Conservation (phyloP, 129 eudicot genomes). For the Saussurea involucrata region DNA sequence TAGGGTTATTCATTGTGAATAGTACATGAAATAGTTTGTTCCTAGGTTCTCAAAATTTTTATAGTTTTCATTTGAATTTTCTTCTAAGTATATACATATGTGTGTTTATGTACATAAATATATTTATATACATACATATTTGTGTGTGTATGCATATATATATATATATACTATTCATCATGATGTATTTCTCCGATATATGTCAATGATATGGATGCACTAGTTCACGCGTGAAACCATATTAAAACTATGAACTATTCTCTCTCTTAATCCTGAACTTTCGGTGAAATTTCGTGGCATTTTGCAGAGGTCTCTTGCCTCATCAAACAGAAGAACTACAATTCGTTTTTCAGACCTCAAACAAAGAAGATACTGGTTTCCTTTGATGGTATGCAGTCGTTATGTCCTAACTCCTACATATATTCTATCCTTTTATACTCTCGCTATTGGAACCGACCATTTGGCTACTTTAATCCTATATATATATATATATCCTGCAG, state of each 20-base stretch:
- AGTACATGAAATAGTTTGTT: background rate
- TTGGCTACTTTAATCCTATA: background rate
- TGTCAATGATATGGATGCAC: background rate
- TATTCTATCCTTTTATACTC: background rate
- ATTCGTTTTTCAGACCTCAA: conserved; percentile 72
- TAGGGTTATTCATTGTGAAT: background rate
- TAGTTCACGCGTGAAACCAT: background rate
- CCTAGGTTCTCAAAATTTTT: background rate
- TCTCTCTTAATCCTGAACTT: background rate
- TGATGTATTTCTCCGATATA: too few relatives aligned
- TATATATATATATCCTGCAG: conserved; percentile 52
- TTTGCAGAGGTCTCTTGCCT: conserved; percentile 77
- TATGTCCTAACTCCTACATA: background rate
- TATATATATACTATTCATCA: background rate
- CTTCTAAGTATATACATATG: background rate
- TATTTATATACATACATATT: background rate
- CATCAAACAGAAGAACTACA: conserved; percentile 71
- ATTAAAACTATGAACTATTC: background rate
- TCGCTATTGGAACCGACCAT: background rate
- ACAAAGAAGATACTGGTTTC: conserved; percentile 90
- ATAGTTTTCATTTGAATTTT: background rate
- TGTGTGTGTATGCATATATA: background rate
- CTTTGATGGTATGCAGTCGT: conserved; percentile 61
- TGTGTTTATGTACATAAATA: background rate
- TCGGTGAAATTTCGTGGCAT: background rate